Evolutionary conservation across 2,329 filamentous ascomycete genomes (phyloP).

Genomic region (Fonsecaea pugnacius): DNA sequence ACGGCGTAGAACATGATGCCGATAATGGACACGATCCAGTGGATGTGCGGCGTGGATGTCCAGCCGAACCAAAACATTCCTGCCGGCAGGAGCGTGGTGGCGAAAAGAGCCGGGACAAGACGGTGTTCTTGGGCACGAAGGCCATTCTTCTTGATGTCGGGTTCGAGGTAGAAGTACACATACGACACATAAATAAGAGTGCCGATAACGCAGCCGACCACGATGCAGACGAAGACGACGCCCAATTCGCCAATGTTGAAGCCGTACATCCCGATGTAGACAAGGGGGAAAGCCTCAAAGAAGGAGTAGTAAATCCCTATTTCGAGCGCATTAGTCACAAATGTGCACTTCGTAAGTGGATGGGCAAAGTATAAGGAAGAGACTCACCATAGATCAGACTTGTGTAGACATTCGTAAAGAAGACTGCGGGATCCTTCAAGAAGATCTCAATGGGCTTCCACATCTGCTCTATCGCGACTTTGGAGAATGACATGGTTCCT

Average conservation of each 20-base stretch:
- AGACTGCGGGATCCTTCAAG: constrained; percentile 64
- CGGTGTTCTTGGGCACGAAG: constrained; percentile 60
- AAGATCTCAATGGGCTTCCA: constrained; percentile 65
- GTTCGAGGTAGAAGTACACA: constrained; percentile 57
- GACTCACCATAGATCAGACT: constrained; percentile 56
- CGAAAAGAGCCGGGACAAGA: constrained; percentile 57
- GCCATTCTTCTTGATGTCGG: constrained; percentile 55
- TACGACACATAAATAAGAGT: constrained; percentile 57
- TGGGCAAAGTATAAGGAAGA: background rate
- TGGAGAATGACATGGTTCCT: constrained; percentile 53
- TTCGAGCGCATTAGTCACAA: background rate
- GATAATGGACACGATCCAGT: constrained; percentile 43
- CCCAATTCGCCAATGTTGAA: constrained; percentile 64
- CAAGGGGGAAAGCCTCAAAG: constrained; percentile 70
- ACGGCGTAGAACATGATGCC: constrained; percentile 34
- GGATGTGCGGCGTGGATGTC: constrained; percentile 40
- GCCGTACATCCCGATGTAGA: constrained; percentile 63
- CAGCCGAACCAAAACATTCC: constrained; percentile 62
- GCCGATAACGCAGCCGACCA: constrained; percentile 62
- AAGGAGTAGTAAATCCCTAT: constrained; percentile 52
- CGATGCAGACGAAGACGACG: constrained; percentile 64
- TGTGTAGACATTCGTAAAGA: constrained; percentile 66
- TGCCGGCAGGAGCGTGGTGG: constrained; percentile 56
- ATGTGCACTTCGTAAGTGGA: background rate
- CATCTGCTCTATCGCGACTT: constrained; percentile 60